phyloP scores from a whole-genome alignment of 2,329 filamentous ascomycete genomes.

The Orbilia oligospora region DNA sequence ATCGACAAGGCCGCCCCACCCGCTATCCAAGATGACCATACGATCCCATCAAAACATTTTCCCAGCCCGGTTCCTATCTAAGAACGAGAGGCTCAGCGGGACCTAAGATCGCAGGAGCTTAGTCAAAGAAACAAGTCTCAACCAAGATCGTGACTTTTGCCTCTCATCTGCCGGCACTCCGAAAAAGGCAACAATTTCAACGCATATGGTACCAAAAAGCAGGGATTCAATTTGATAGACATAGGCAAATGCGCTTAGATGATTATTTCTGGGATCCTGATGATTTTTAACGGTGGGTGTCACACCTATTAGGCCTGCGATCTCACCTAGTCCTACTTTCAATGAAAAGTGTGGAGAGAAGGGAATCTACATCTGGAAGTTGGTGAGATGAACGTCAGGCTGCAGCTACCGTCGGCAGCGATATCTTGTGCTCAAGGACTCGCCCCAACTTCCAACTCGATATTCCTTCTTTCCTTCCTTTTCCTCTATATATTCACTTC shows the following conservation, averaged over 20 bases:
- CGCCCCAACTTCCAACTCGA: background rate
- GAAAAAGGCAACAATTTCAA: slow-evolving; percentile 46
- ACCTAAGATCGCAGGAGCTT: background rate
- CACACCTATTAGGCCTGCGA: background rate
- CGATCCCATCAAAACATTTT: background rate
- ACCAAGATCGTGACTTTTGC: background rate
- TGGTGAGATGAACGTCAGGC: background rate
- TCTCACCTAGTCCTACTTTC: background rate
- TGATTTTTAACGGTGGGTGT: slow-evolving; percentile 6
- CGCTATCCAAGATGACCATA: background rate
- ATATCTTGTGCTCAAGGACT: slow-evolving; percentile 6
- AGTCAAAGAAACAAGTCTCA: slow-evolving; percentile 8
- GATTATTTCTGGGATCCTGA: slow-evolving; percentile 19
- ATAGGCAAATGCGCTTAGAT: background rate
- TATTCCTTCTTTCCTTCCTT: too few species aligned
- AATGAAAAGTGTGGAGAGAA: background rate
- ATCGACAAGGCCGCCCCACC: background rate
- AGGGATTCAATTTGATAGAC: slow-evolving; percentile 9
- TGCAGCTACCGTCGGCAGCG: background rate
- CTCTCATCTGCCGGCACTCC: slow-evolving; percentile 35
- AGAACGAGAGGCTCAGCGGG: slow-evolving; percentile 6
- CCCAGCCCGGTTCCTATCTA: background rate
- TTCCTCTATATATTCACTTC: too few species aligned
- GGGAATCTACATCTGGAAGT: background rate
- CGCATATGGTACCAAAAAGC: slow-evolving; percentile 24